Conservation (phyloP, 805 yeast genomes). For the Ogataea wickerhamii region DNA sequence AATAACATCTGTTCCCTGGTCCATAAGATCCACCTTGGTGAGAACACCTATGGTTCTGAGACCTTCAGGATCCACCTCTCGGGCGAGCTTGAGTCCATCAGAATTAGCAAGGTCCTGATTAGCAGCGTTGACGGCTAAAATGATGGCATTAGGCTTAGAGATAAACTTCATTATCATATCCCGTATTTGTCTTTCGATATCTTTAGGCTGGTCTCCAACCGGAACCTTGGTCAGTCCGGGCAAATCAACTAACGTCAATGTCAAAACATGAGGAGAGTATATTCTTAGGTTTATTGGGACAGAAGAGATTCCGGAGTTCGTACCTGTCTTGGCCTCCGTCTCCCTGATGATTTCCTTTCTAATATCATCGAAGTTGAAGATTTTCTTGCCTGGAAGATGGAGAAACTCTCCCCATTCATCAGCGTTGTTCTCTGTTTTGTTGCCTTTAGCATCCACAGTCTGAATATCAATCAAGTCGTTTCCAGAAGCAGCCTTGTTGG, state of each 20-base stretch:
- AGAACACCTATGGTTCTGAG: constrained; percentile 93
- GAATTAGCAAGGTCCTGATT: constrained; percentile 96
- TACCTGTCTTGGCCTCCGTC: constrained; percentile 79
- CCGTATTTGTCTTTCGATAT: constrained; percentile 90
- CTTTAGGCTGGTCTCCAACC: constrained; percentile 98
- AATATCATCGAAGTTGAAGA: constrained; percentile 84
- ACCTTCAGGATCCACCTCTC: constrained; percentile 98
- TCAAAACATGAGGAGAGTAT: constrained; percentile 89
- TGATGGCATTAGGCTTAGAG: constrained; percentile 92
- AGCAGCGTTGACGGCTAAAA: constrained; percentile 92
- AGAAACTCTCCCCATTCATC: constrained; percentile 98
- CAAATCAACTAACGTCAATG: constrained; percentile 90
- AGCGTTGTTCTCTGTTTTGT: constrained; percentile 62
- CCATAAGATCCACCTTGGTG: constrained; percentile 96
- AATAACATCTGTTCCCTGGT: constrained; percentile 93
- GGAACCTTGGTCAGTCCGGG: constrained; percentile 99
- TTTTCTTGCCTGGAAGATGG: constrained; percentile 84
- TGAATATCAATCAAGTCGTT: constrained; percentile 43
- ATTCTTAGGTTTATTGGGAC: constrained; percentile 91
- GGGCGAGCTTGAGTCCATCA: constrained; percentile 91
- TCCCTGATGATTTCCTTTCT: constrained; percentile 88
- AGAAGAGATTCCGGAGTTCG: constrained; percentile 84
- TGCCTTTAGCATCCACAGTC: constrained; percentile 42
- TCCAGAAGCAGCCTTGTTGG: constrained; percentile 25
- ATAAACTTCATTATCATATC: constrained; percentile 91